Conservation (phyloP, 345 rosid genomes). For the Viola odorata region DNA sequence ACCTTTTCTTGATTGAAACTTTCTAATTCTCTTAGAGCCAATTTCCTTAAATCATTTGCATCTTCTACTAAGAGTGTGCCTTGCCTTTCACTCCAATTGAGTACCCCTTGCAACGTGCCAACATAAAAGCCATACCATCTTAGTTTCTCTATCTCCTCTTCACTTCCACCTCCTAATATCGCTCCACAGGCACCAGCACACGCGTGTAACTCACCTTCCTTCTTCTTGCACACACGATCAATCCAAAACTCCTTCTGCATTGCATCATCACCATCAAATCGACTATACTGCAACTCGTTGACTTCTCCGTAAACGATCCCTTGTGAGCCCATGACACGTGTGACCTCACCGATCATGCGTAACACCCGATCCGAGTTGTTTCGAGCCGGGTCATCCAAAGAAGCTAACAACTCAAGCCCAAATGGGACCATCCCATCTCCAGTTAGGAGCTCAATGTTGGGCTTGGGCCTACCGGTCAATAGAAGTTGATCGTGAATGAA, state of each 20-base stretch:
- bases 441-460: constrained; percentile 41
- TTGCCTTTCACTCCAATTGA: not conserved
- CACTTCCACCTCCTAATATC: constrained; percentile 56
- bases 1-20: constrained; percentile 30
- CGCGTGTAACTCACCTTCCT: constrained; percentile 43
- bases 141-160: constrained; percentile 46
- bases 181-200: constrained; percentile 61
- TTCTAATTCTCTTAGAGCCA: constrained; percentile 26
- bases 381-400: constrained; percentile 13
- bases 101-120: constrained; percentile 39
- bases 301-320: constrained; percentile 41
- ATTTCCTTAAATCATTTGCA: constrained; percentile 21
- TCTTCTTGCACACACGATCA: constrained; percentile 22
- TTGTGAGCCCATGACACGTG: constrained; percentile 42
- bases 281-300: constrained; percentile 1
- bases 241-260: not conserved
- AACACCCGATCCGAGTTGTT: constrained; percentile 27
- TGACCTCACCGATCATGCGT: constrained; percentile 43
- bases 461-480: constrained; percentile 16
- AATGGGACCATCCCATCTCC: constrained; percentile 44
- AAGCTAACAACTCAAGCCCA: constrained; percentile 44
- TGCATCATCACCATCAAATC: not conserved
- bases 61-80: constrained; percentile 2
- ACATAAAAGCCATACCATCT: constrained; percentile 40
- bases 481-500: constrained; percentile 33